A percentile compares a stretch with the other conserved stretches of the same genome.
These are phyloP conservation scores for Styphnolobium japonicum DNA, from an alignment of 306 rosid genomes.

Conservation along the genomic window DNA sequence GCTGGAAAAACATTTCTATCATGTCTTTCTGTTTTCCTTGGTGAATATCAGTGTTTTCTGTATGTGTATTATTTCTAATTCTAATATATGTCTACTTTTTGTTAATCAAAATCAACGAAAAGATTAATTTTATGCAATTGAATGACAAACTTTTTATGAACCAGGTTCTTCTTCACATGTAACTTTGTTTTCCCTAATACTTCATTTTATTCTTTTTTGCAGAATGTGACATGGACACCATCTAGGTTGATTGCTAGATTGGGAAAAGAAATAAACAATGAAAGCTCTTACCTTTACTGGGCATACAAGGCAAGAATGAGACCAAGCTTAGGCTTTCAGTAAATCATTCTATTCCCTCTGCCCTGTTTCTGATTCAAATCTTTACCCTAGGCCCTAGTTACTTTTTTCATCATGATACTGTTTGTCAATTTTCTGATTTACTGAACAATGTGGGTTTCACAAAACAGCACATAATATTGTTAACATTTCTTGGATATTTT, in stretches of 20 bases:
- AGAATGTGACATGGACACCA: constrained; percentile 85
- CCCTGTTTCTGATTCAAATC: constrained; percentile 6
- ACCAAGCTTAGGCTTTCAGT: constrained; percentile 14
- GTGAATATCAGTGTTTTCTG: not conserved
- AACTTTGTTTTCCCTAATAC: not conserved
- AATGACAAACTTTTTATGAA: not conserved
- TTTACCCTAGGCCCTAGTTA: not conserved
- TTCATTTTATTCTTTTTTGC: constrained; percentile 4
- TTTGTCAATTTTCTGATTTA: not conserved
- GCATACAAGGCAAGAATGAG: constrained; percentile 67
- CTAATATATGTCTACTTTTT: not conserved
- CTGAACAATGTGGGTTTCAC: not conserved
- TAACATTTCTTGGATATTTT: constrained; percentile 18
- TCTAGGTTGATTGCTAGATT: constrained; percentile 78
- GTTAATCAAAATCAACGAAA: not conserved
- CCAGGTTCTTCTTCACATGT: not conserved
- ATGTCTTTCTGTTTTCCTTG: not conserved
- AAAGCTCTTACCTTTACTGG: constrained; percentile 90
- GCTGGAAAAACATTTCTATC: not conserved
- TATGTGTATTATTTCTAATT: not conserved
- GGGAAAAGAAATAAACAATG: constrained; percentile 86
- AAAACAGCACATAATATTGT: not conserved
- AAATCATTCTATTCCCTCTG: not conserved
- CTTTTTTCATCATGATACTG: not conserved
- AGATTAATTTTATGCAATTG: not conserved